A percentile compares a stretch with the other conserved stretches of the same genome.
Evolutionary conservation across 2,329 filamentous ascomycete species (phyloP).

Genomic region (Leptographium wingfieldii): DNA sequence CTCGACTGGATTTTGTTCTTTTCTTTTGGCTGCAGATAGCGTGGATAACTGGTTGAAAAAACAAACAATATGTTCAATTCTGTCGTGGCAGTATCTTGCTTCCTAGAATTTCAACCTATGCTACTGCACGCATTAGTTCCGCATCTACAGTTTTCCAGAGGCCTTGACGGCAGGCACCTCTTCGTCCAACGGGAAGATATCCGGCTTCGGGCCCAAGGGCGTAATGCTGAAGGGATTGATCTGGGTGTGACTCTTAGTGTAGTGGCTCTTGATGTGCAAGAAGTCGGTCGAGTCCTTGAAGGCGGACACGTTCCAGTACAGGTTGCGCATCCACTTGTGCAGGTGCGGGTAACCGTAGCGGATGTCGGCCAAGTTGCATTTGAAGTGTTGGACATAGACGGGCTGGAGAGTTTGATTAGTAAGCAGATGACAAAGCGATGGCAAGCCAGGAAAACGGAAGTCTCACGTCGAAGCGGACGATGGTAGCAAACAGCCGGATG

Average conservation of each 20-base stretch:
- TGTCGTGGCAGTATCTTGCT: neutral
- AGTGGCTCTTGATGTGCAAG: slow-evolving; percentile 82
- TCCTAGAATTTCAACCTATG: too few relatives aligned
- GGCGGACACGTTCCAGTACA: slow-evolving; percentile 74
- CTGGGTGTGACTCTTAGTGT: slow-evolving; percentile 48
- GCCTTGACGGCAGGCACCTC: slow-evolving; percentile 52
- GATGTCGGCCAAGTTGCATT: slow-evolving; percentile 77
- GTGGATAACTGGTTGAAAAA: neutral
- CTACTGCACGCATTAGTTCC: too few relatives aligned
- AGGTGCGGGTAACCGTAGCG: slow-evolving; percentile 69
- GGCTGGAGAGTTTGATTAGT: slow-evolving; percentile 21
- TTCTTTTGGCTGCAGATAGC: neutral
- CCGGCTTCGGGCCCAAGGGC: slow-evolving; percentile 70
- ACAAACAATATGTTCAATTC: neutral
- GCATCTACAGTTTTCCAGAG: neutral
- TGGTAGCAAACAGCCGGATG: slow-evolving; percentile 60
- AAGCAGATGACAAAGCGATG: neutral
- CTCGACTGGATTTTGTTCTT: neutral
- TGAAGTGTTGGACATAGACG: slow-evolving; percentile 81
- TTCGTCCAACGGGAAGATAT: slow-evolving; percentile 65
- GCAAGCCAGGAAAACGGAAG: too few relatives aligned
- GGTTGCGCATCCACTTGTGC: slow-evolving; percentile 66
- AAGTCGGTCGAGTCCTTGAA: slow-evolving; percentile 81
- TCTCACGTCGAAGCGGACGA: slow-evolving; percentile 55
- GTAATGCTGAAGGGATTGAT: slow-evolving; percentile 64